Evolutionary conservation across 176 grass and related monocot genomes (phyloP), one percentile per base, ranked within the genome.

Genomic region (Guadua angustifolia): DNA sequence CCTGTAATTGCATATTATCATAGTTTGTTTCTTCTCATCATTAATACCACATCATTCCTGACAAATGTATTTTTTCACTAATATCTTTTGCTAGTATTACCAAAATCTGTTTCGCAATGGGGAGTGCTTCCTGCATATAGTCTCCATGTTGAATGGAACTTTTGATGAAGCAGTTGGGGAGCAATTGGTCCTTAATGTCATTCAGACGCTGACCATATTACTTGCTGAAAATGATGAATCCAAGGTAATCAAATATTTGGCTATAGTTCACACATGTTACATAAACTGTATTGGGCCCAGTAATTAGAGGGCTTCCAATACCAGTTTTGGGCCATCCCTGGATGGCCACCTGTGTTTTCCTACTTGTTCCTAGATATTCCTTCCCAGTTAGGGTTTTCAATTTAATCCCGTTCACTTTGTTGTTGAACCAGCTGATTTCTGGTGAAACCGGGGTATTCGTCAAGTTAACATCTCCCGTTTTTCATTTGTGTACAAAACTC

Each of bases 111-210:
- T 98, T 46, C 82, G 83, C 82, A 78, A 88, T 15, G 95, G 93
- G 38, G 95, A 95, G 80, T 98, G 95, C 77, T 98, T 98, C 89
- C 87, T 98, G 62, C 95, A 98, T 82, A 88, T 98, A 65, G 89
- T 98, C 69, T 98, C 95, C 84, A 81, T 98, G 74, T 86, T 98
- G 83, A 95, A 94, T 88, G 93, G 93, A 73, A 90, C 83, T n/a
- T 90, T 98, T 74, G 87, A 93, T 91, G 95, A 92, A 85, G 65
- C 70, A 68, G 83, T 82, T 80, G 95, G 89, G 29, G 91, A 98
- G 85, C 87, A 90, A 47, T 88, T 98, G 69, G 89, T 98, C 60
- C 91, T 93, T 87, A 98, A 98, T 88, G 87, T 93, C 74, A 93
- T 98, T 77, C 85, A 94, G 75, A 98, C 95, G 11, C 65, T 98